phyloP scores from a whole-genome alignment of 1,139 yeast genomes.

The Pichia cactophila region DNA sequence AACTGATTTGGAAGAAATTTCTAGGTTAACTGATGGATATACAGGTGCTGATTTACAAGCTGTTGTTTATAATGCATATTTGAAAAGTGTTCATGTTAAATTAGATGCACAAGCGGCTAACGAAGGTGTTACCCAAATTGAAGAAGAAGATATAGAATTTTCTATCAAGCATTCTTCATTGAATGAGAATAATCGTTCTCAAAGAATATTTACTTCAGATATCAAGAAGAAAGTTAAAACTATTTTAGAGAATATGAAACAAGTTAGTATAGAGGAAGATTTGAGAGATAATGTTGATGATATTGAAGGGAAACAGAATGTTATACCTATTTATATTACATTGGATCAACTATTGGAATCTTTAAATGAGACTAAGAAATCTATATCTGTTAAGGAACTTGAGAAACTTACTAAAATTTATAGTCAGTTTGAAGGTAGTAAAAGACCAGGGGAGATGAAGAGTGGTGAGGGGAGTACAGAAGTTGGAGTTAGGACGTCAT shows the following conservation, averaged over 20 bases:
- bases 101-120: constrained; percentile 35
- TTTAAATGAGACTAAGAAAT: constrained; percentile 71
- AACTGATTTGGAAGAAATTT: constrained; percentile 50
- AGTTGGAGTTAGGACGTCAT: constrained; percentile 71
- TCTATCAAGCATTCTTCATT: neutral
- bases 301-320: constrained; percentile 1
- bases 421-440: constrained; percentile 58
- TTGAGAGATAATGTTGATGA: neutral
- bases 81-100: constrained; percentile 80
- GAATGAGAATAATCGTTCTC: neutral
- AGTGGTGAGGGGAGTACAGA: constrained; percentile 76
- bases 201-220: neutral
- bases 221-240: constrained; percentile 9
- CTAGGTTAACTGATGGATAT: constrained; percentile 60
- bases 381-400: constrained; percentile 71
- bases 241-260: neutral
- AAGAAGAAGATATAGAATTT: neutral
- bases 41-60: constrained; percentile 97
- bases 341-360: constrained; percentile 57
- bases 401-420: constrained; percentile 59
- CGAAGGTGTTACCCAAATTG: constrained; percentile 28
- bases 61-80: constrained; percentile 81
- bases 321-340: constrained; percentile 34
- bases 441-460: constrained; percentile 85
- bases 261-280: neutral